Conservation (phyloP, 345 rosid genomes). For the Isatis tinctoria region DNA sequence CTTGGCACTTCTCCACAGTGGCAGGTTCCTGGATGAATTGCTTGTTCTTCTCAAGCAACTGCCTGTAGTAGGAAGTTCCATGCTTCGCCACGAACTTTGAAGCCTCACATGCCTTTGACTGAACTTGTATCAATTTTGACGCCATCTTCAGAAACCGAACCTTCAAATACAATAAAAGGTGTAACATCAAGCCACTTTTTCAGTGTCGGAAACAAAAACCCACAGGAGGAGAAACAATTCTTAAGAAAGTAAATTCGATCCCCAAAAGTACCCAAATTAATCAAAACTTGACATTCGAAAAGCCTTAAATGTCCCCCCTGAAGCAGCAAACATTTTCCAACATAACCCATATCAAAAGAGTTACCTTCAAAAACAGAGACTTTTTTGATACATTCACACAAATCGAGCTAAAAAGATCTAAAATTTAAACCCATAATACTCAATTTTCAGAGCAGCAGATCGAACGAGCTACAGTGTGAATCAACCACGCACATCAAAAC, state of each 20-base stretch:
- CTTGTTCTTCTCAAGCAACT: conserved; percentile 78
- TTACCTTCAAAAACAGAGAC: neutral
- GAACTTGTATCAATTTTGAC: conserved; percentile 62
- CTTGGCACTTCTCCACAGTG: conserved; percentile 66
- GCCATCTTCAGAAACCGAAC: conserved; percentile 37
- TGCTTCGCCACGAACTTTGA: conserved; percentile 62
- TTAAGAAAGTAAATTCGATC: neutral
- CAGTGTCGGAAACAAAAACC: neutral
- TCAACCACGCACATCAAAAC: conserved; percentile 5
- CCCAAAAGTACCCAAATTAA: neutral
- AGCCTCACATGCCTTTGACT: conserved; percentile 76
- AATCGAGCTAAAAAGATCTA: neutral
- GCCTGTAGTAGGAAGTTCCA: conserved; percentile 70
- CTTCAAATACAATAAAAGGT: conserved; percentile 15
- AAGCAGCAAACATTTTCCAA: neutral
- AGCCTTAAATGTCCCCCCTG: neutral
- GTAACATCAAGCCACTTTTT: neutral
- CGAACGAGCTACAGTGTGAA: conserved; percentile 5
- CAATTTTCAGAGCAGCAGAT: conserved; percentile 10
- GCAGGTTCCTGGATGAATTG: conserved; percentile 78
- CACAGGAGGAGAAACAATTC: neutral
- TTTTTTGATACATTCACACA: neutral
- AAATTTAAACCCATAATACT: neutral
- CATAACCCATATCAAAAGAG: neutral
- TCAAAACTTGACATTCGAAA: neutral